phyloP scores from a whole-genome alignment of 495 filamentous ascomycete species.

The Penicillium ucsense region DNA sequence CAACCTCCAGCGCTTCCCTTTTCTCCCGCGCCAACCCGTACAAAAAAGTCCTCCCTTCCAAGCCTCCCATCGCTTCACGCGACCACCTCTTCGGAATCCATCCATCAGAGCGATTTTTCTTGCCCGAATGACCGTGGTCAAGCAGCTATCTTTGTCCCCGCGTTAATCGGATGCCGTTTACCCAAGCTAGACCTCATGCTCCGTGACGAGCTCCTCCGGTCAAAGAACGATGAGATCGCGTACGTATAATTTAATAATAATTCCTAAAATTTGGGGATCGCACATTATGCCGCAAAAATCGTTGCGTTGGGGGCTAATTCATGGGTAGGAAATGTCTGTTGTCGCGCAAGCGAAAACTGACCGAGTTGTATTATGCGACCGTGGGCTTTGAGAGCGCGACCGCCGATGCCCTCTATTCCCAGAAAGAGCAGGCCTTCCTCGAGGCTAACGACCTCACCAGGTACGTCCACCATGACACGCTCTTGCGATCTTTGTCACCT shows the following conservation, averaged over 20 bases:
- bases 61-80: constrained; percentile 32
- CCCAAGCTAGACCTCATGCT: constrained; percentile 44
- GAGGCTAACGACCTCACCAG: constrained; percentile 63
- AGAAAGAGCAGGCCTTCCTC: constrained; percentile 53
- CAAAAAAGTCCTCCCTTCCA: constrained; percentile 30
- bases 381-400: constrained; percentile 39
- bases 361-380: constrained; percentile 61
- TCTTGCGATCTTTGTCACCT: constrained; percentile 2
- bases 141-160: constrained; percentile 36
- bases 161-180: constrained; percentile 53
- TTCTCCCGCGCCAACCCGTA: constrained; percentile 23
- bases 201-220: constrained; percentile 47
- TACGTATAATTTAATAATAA: constrained; percentile 35
- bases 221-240: constrained; percentile 55
- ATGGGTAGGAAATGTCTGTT: constrained; percentile 55
- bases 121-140: constrained; percentile 42
- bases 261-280: constrained; percentile 5
- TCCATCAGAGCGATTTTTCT: constrained; percentile 41
- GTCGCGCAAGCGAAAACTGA: constrained; percentile 76
- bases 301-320: constrained; percentile 29
- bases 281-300: constrained; percentile 4
- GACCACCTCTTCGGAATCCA: constrained; percentile 46
- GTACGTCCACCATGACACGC: constrained; percentile 42
- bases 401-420: constrained; percentile 45
- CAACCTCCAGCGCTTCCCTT: constrained; percentile 10